Conservation (phyloP, 306 rosid genomes). For the Fragaria nilgerrensis region DNA sequence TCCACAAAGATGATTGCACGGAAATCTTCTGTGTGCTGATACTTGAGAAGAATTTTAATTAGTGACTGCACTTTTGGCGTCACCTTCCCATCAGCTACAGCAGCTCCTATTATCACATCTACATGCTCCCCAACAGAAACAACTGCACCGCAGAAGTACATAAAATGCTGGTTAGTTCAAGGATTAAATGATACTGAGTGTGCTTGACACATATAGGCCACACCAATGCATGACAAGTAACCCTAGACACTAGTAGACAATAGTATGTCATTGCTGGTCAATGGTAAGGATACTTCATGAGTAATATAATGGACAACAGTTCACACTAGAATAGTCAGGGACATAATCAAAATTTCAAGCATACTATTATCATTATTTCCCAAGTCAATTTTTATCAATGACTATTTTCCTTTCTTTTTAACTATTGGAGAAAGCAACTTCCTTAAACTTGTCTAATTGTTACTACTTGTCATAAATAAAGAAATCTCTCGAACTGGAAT, state of each 20-base stretch:
- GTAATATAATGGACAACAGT: neutral
- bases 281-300: neutral
- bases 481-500: neutral
- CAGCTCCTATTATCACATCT: constrained; percentile 95
- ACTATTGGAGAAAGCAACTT: neutral
- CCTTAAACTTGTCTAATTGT: neutral
- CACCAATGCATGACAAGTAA: neutral
- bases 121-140: constrained; percentile 99
- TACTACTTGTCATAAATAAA: neutral
- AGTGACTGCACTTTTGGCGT: constrained; percentile 99
- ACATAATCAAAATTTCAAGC: neutral
- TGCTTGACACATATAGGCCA: constrained; percentile 3
- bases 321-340: neutral
- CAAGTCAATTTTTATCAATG: neutral
- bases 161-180: constrained; percentile 27
- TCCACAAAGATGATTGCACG: constrained; percentile 98
- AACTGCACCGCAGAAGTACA: constrained; percentile 43
- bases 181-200: constrained; percentile 5
- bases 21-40: constrained; percentile 89
- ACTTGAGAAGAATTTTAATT: constrained; percentile 81
- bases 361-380: neutral
- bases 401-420: neutral
- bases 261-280: neutral
- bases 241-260: neutral
- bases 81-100: constrained; percentile 99